Evolutionary conservation across 352 stramenopile genomes (phyloP), one percentile per base, ranked within the genome.

Genomic region (Phytophthora lateralis): DNA sequence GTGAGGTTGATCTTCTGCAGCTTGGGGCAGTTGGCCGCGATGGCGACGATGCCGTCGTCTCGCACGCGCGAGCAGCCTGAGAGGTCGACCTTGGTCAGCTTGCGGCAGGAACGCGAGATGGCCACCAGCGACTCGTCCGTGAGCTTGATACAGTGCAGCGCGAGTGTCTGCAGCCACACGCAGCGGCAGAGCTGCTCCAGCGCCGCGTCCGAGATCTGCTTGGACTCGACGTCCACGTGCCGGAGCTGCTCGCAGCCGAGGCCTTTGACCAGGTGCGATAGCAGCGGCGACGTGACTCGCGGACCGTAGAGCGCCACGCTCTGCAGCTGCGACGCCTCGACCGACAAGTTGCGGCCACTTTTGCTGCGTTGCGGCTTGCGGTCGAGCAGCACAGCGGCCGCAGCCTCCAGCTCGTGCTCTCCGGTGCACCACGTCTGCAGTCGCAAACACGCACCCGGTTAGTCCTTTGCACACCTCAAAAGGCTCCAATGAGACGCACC

Each of bases 61-160:
- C 75, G 75, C 7, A 97, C 63, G 6, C 87, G 75, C 6, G 76
- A 79, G 57, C 88, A 96, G 15, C 89, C 89, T 0, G 83, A 79
- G 3, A 97, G 50, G 26, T 96, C 74, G 1, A 97, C 59, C 3
- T 47, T 54, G 9, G 58, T 55, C 1, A 97, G 78, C 3, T 72
- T 57, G 0, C 24, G 24, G 27, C 82, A 88, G 0, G 60, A 34
- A 0, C 53, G 66, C 3, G 80, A 75, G 35, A 94, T 85, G 17
- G 41, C 34, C 7, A 77, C 24, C 1, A 94, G 55, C 18, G 77
- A 72, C 3, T 48, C 35, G 51, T 86, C 75, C 5, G 80, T 90
- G 57, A 92, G 80, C 39, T 91, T 92, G 60, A 94, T 87, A 57
- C 85, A 94, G 60, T 86, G 73, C 20, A 94, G 57, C 18, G 55